Base-by-base conservation (phyloP, 2,329 filamentous ascomycete species). In the Fusarium scirpi region DNA sequence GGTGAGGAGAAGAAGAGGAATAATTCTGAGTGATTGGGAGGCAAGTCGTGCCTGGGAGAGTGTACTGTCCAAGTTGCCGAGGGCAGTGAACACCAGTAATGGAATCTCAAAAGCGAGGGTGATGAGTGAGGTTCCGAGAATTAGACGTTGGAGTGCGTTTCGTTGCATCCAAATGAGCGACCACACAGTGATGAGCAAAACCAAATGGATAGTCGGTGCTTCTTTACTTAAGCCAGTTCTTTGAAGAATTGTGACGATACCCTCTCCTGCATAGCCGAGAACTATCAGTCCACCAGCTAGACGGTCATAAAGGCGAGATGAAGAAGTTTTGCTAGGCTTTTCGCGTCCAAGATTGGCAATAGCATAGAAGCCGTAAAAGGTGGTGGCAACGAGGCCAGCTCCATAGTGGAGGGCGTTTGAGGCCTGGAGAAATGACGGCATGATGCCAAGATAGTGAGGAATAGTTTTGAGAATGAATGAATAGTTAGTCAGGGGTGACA, bases 381-480 rank as follows among this genome's bases (percentile, higher is more conserved):
- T 27, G 12, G 49, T 34, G 13, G 41, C 40, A 1, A 52, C 43
- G 20, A 58, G 2, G 9, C 66, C 62, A 6, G 64, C 64, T 34
- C 22, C 41, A 40, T 69, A 71, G 62, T 75, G 69, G 6, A 74
- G 71, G n/a, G 41, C 27, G 5, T 40, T 52, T 0, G 46, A 61
- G 12, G 25, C 44, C 57, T 58, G 64, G 18, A 41, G 24, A 6
- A 56, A 55, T 62, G 48, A 47, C n/a, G 52, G 24, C 68, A 70
- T 70, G 3, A 24, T 25, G 25, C 22, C 15, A 30, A 10, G 18
- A 12, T n/a, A 16, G 13, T 12, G 9, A 5, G 8, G 15, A 3
- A 18, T 38, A 6, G 32, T 6, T 18, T 2, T 38, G 32, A 38
- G 32, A 18, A 18, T 38, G 16, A 38, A n/a, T 38, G 34, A 38